Conservation (phyloP, 73 alveolate genomes). For the Paraurostyla sp. region DNA sequence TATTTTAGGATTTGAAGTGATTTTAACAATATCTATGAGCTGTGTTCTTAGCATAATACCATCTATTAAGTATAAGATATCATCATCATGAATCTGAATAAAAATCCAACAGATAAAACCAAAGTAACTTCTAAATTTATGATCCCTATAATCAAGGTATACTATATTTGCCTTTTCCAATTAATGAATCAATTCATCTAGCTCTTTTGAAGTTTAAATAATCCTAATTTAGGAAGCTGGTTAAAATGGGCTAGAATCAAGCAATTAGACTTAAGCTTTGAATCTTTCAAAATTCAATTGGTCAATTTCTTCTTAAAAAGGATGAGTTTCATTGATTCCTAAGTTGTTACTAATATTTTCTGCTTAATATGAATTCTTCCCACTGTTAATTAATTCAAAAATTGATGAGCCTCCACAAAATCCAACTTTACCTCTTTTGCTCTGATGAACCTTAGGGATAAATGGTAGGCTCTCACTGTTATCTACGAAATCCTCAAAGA, state of each 20-base stretch:
- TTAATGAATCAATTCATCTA: not conserved
- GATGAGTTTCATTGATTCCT: too few relatives aligned
- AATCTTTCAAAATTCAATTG: not conserved
- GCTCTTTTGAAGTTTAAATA: not conserved
- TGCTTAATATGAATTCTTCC: too few relatives aligned
- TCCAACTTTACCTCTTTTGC: constrained; percentile 1
- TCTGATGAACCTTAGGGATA: not conserved
- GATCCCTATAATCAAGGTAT: not conserved
- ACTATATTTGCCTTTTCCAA: not conserved
- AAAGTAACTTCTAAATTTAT: constrained; percentile 14
- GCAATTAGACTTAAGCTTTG: not conserved
- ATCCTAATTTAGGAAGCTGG: not conserved
- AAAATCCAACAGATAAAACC: constrained; percentile 39
- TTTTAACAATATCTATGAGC: not conserved
- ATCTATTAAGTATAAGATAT: not conserved
- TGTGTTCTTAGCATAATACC: not conserved
- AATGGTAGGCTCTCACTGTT: not conserved
- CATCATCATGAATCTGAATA: not conserved
- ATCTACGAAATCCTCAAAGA: constrained; percentile 33
- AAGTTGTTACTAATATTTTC: too few relatives aligned
- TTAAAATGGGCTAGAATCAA: not conserved
- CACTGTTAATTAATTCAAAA: too few relatives aligned
- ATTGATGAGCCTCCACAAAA: not conserved
- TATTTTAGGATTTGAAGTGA: constrained; percentile 10
- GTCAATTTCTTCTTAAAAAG: constrained; percentile 32